phyloP scores from a whole-genome alignment of 2,329 filamentous ascomycete genomes.

The Hypoxylon sp. region DNA sequence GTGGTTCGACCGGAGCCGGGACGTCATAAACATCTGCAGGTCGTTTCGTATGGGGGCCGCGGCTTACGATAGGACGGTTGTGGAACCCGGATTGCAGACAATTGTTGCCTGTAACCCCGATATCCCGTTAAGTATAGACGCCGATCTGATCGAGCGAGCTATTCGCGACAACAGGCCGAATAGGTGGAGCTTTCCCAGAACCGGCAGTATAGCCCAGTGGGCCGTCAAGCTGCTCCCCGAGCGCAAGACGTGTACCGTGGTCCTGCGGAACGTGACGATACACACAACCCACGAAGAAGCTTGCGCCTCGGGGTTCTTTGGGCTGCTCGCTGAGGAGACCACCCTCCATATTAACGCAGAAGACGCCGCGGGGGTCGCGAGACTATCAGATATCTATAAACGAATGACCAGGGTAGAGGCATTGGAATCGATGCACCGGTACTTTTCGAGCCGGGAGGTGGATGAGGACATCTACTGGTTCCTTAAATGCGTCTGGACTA shows the following conservation, averaged over 20 bases:
- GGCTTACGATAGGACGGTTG: background rate
- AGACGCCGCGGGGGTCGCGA: background rate
- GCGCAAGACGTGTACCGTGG: slow-evolving; percentile 1
- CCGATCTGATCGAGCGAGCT: background rate
- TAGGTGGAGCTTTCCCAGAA: background rate
- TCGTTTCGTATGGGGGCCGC: no score
- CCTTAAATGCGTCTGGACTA: background rate
- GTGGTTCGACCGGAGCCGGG: background rate
- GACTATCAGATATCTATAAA: background rate
- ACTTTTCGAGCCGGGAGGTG: background rate
- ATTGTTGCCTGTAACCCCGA: background rate
- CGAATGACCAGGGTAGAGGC: background rate
- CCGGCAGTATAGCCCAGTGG: background rate
- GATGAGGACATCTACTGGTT: background rate
- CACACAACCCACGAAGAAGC: background rate
- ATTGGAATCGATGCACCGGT: background rate
- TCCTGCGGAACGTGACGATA: background rate
- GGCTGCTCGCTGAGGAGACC: background rate
- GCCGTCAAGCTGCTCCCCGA: background rate
- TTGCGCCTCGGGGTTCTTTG: background rate
- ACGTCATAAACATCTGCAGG: background rate
- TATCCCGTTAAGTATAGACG: background rate
- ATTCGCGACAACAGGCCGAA: background rate
- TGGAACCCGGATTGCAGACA: background rate
- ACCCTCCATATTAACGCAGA: background rate